These are phyloP conservation scores for Fomitiporia mediterranea DNA, from an alignment of 1,284 basidiomycete genomes.

Conservation along the genomic window DNA sequence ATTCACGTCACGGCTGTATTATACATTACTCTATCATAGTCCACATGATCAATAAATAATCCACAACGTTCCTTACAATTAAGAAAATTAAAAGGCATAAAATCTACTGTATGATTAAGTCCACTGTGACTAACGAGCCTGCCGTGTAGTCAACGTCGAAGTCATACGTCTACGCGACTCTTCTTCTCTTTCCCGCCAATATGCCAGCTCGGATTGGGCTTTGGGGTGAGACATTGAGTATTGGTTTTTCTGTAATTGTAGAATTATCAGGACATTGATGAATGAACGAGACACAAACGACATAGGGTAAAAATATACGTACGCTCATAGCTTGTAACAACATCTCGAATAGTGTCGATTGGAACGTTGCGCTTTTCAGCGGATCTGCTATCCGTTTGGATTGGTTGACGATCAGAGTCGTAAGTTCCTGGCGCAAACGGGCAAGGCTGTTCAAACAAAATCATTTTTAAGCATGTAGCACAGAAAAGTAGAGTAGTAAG, in stretches of 20 bases:
- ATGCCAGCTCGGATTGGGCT: conserved; percentile 52
- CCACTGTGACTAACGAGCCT: neutral
- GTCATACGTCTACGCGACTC: conserved; percentile 44
- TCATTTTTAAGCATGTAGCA: conserved; percentile 6
- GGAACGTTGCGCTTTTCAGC: conserved; percentile 60
- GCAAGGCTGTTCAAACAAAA: conserved; percentile 53
- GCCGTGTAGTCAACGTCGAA: conserved; percentile 24
- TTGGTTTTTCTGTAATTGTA: conserved; percentile 35
- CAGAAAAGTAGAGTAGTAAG: neutral
- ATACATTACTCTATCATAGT: neutral
- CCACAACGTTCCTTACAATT: neutral
- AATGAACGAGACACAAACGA: conserved; percentile 9
- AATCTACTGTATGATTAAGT: too few species aligned
- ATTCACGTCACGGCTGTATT: neutral
- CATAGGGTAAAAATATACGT: conserved; percentile 29
- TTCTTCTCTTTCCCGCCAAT: conserved; percentile 56
- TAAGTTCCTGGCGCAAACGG: conserved; percentile 84
- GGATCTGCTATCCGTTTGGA: conserved; percentile 63
- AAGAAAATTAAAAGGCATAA: too few species aligned
- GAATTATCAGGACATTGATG: too few species aligned
- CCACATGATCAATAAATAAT: neutral
- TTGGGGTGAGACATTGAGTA: conserved; percentile 48
- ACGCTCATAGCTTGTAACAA: conserved; percentile 78
- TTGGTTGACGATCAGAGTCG: conserved; percentile 72
- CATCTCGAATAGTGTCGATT: conserved; percentile 70